Evolutionary conservation across 495 filamentous ascomycete genomes (phyloP).

Genomic region (Amphirosellinia nigrospora): DNA sequence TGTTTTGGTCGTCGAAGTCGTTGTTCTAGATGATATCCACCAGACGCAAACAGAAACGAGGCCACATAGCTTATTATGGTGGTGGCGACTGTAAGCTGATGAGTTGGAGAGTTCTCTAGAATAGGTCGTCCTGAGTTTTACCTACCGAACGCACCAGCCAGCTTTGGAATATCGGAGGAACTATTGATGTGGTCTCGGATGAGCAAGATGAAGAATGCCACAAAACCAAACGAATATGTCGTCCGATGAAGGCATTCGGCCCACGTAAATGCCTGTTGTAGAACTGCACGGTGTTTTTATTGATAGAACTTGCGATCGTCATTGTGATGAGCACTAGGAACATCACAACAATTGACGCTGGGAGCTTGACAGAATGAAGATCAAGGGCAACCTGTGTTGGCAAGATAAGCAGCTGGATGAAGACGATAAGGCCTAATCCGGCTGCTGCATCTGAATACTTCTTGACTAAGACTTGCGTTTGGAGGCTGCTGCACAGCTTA

Average conservation of each 20-base stretch:
- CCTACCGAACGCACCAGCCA: constrained; percentile 50
- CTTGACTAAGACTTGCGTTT: constrained; percentile 29
- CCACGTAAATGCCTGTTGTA: constrained; percentile 44
- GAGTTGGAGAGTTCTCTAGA: background rate
- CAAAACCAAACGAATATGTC: constrained; percentile 57
- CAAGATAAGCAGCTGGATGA: constrained; percentile 32
- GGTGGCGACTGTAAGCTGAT: constrained; percentile 31
- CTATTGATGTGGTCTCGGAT: constrained; percentile 44
- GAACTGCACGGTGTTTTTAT: constrained; percentile 30
- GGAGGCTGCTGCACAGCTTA: constrained; percentile 33
- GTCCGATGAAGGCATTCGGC: constrained; percentile 50
- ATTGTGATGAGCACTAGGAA: constrained; percentile 30
- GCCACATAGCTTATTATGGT: constrained; percentile 30
- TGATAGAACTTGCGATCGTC: constrained; percentile 30
- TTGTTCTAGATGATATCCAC: constrained; percentile 33
- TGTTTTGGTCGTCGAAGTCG: constrained; percentile 28
- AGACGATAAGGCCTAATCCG: constrained; percentile 32
- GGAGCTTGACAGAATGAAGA: constrained; percentile 35
- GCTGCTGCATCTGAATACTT: constrained; percentile 35
- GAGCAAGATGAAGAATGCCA: constrained; percentile 53
- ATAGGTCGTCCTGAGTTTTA: background rate
- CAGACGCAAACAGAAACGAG: constrained; percentile 27
- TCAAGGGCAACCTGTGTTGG: constrained; percentile 35
- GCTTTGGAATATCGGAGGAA: constrained; percentile 39
- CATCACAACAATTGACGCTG: constrained; percentile 38